phyloP scores from a whole-genome alignment of 257 asterid species.

The Nicotiana otophora region DNA sequence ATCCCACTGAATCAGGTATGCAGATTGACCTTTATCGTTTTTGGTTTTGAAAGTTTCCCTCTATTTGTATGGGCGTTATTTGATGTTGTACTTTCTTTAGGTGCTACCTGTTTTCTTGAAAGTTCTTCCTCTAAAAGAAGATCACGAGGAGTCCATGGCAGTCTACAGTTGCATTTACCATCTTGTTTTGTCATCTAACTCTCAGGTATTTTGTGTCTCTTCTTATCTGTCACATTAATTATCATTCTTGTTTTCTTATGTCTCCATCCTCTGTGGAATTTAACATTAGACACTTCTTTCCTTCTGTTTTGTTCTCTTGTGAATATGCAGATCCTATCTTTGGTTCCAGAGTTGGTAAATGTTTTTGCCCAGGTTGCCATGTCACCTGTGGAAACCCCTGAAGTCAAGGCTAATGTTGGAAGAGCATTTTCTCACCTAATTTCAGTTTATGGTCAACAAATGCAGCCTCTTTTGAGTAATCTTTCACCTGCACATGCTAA shows the following conservation, averaged over 20 bases:
- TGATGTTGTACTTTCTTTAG: slow-evolving; percentile 24
- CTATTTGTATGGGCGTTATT: not conserved
- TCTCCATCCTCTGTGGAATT: not conserved
- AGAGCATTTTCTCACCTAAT: slow-evolving; percentile 88
- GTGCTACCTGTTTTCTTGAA: slow-evolving; percentile 83
- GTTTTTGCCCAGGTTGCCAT: slow-evolving; percentile 82
- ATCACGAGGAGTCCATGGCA: slow-evolving; percentile 71
- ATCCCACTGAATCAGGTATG: slow-evolving; percentile 82
- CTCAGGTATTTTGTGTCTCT: slow-evolving; percentile 52
- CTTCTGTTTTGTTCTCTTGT: slow-evolving; percentile 4
- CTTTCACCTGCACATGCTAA: slow-evolving; percentile 81
- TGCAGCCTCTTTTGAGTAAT: slow-evolving; percentile 84
- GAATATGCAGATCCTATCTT: slow-evolving; percentile 57
- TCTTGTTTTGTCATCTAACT: slow-evolving; percentile 79
- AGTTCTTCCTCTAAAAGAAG: slow-evolving; percentile 96
- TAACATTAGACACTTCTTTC: not conserved
- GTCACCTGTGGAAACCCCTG: slow-evolving; percentile 81
- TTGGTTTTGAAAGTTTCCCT: not conserved
- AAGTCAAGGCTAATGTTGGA: slow-evolving; percentile 73
- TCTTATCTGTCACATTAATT: slow-evolving; percentile 1
- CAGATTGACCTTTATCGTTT: slow-evolving; percentile 6
- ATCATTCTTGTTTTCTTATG: not conserved
- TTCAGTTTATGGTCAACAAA: slow-evolving; percentile 78
- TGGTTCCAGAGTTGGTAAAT: slow-evolving; percentile 78
- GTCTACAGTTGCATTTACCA: slow-evolving; percentile 87